A percentile compares a stretch with the other conserved stretches of the same genome.
Conservation (phyloP, 2,329 filamentous ascomycete species). For the Fusarium circinatum region DNA sequence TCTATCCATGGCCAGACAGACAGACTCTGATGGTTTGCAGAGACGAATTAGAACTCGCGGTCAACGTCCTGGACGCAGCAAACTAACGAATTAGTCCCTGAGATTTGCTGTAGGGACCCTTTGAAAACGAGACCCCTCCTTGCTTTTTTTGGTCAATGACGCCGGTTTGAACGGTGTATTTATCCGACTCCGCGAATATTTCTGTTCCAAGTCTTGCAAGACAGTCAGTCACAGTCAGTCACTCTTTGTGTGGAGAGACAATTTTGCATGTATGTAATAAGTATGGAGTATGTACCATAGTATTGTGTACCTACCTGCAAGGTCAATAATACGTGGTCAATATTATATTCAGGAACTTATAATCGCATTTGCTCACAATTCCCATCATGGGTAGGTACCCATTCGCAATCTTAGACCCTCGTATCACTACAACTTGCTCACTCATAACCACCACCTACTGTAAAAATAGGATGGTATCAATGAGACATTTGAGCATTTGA, state of each 20-base stretch:
- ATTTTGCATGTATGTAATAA: not conserved
- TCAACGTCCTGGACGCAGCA: not conserved
- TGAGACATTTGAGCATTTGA: not conserved
- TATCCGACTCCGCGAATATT: slow-evolving; percentile 26
- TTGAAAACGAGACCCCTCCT: slow-evolving; percentile 5
- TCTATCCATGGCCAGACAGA: too few relatives aligned
- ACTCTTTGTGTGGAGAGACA: slow-evolving; percentile 12
- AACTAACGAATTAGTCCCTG: slow-evolving; percentile 9
- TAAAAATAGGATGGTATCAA: not conserved
- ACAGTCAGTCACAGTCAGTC: not conserved
- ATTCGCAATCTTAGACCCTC: slow-evolving; percentile 14
- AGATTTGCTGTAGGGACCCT: slow-evolving; percentile 23
- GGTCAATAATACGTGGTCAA: not conserved
- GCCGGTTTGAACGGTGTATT: slow-evolving; percentile 15
- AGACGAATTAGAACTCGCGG: slow-evolving; percentile 3
- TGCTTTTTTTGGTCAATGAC: slow-evolving; percentile 21
- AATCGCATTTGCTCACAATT: slow-evolving; percentile 14
- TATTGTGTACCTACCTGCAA: not conserved
- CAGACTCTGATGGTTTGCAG: not conserved
- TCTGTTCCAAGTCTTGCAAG: not conserved
- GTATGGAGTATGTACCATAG: not conserved
- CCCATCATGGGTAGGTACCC: not conserved
- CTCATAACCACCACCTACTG: not conserved
- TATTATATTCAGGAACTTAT: slow-evolving; percentile 1
- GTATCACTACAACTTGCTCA: not conserved